Evolutionary conservation across 495 filamentous ascomycete species (phyloP).

Genomic region (Xylaria scruposa): DNA sequence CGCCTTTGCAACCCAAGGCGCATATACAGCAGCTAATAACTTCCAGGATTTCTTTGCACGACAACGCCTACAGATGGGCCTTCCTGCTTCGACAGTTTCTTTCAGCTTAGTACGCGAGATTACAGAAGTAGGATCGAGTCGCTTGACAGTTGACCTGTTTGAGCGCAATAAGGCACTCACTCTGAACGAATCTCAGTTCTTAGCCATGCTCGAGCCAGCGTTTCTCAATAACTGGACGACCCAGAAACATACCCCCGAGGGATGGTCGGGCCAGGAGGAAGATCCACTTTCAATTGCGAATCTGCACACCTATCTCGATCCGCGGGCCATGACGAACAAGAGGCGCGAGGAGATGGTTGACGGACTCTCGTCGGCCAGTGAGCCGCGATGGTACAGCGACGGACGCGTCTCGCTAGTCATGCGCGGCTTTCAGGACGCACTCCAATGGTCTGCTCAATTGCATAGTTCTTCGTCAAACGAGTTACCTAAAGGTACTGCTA

Average conservation of each 20-base stretch:
- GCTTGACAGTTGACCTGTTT: slow-evolving; percentile 12
- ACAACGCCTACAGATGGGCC: slow-evolving; percentile 39
- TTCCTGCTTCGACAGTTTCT: slow-evolving; percentile 33
- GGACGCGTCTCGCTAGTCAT: slow-evolving; percentile 35
- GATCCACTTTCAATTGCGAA: slow-evolving; percentile 40
- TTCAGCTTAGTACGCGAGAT: slow-evolving; percentile 23
- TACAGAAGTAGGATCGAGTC: slow-evolving; percentile 20
- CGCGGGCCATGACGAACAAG: slow-evolving; percentile 28
- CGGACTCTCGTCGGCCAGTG: no score
- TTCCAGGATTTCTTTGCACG: slow-evolving; percentile 53
- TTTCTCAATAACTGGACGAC: slow-evolving; percentile 11
- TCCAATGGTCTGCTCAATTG: no score
- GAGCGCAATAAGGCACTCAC: slow-evolving; percentile 25
- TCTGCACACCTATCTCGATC: slow-evolving; percentile 38
- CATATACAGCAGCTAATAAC: slow-evolving; percentile 61
- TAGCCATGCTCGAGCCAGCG: slow-evolving; percentile 31
- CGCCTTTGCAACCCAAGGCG: slow-evolving; percentile 57
- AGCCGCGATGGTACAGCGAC: slow-evolving; percentile 38
- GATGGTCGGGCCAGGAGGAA: not conserved
- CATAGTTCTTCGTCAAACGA: not conserved
- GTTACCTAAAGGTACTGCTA: no score
- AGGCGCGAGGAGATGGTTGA: no score
- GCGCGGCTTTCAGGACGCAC: slow-evolving; percentile 29
- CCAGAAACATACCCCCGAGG: not conserved
- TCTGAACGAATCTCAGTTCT: slow-evolving; percentile 24